Base-by-base conservation (phyloP, 257 asterid genomes). In the Solanum sparsipilum region DNA sequence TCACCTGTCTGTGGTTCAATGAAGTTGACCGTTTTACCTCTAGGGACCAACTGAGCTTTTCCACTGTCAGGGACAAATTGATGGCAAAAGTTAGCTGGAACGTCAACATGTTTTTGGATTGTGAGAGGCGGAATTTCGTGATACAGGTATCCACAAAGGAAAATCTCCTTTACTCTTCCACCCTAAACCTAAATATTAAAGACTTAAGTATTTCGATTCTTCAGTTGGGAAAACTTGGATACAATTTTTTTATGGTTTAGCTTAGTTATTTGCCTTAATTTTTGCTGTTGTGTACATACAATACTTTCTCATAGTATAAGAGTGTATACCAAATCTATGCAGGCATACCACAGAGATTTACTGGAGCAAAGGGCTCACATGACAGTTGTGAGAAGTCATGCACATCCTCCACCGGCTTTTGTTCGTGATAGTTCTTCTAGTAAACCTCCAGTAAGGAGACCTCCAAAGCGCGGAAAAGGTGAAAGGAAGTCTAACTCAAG, bases 21-120 rank as follows among this genome's bases (percentile, higher is more conserved):
- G 99, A 97, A 93, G 99, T 97, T 86, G 99, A 97, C 87, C 93
- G 99, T 41, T 97, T 97, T 91, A 97, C 99, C 82, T 90, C 99
- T 58, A 90, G 98, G 91, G 99, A 97, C 89, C 99, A 97, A 90
- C 91, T 97, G 93, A 97, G 99, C 91, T 96, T 97, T 92, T 92
- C 99, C 89, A 96, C 96, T 18, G 99, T 96, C 89, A 93, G 99
- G 93, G 99, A 97, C 87, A 96, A 93, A 93, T 82, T 97, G 20
- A 88, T 89, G 72, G 92, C 96, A 86, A 88, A 92, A 90, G 96
- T 93, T 84, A 90, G 93, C 87, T 97, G 98, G 99, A 90, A 88
- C 86, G 87, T 93, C 91, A 92, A 89, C 88, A 97, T 97, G 99
- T 97, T 97, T 93, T 93, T 94, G 86, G 99, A 97, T 87, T 97